These are phyloP conservation scores for Tinospora cordifolia DNA, from an alignment of 164 flowering plant species.

Conservation along the genomic window DNA sequence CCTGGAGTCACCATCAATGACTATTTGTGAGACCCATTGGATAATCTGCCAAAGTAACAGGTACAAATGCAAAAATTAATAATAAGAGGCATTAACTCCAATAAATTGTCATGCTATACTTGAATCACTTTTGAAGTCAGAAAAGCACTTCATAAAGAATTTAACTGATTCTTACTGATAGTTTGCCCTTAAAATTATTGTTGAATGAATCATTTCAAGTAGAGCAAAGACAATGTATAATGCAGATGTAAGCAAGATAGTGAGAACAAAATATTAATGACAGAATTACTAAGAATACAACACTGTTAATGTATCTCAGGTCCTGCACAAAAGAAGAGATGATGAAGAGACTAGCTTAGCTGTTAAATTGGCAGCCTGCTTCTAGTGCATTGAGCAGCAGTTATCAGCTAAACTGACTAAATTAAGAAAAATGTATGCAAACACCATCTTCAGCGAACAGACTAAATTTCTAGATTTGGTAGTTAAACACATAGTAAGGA, in stretches of 20 bases:
- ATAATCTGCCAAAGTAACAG: conserved; percentile 45
- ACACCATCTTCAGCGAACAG: no score
- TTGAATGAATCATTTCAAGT: no score
- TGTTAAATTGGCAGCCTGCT: not conserved
- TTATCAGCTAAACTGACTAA: no score
- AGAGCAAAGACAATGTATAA: no score
- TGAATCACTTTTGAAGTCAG: not conserved
- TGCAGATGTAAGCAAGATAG: no score
- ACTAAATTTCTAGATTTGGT: no score
- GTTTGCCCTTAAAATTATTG: no score
- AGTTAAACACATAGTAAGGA: no score
- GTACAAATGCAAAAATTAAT: not conserved
- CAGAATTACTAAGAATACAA: not conserved
- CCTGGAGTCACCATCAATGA: conserved; percentile 75
- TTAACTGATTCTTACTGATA: no score
- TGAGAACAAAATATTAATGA: not conserved
- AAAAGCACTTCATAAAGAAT: not conserved
- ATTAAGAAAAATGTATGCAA: no score
- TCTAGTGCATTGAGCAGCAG: not conserved
- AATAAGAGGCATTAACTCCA: not conserved
- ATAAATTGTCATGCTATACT: not conserved
- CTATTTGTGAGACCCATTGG: conserved; percentile 67
- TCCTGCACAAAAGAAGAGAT: not conserved
- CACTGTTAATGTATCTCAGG: no score
- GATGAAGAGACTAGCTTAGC: not conserved